These are phyloP conservation scores for Pestalotiopsis sp. DNA, from an alignment of 2,329 filamentous ascomycete species.

Conservation along the genomic window DNA sequence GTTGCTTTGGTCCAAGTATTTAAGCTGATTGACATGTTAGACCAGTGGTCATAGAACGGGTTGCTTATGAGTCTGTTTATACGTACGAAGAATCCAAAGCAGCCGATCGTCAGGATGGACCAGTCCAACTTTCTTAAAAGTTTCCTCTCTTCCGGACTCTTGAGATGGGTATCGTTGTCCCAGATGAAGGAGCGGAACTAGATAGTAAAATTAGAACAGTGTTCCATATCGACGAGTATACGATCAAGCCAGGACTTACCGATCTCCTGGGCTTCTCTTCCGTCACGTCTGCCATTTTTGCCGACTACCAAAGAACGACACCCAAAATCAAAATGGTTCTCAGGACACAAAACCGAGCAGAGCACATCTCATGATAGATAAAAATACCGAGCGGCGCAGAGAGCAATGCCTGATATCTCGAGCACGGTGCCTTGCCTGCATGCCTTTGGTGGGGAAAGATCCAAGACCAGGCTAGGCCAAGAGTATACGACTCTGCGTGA, in stretches of 20 bases:
- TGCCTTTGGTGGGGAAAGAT: background rate
- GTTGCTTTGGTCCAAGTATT: slow-evolving; percentile 30
- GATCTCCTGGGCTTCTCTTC: slow-evolving; percentile 9
- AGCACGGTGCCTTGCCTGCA: background rate
- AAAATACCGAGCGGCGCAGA: background rate
- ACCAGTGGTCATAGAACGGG: too few relatives aligned
- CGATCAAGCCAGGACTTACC: background rate
- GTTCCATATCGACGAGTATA: background rate
- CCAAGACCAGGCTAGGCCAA: background rate
- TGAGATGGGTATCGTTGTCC: slow-evolving; percentile 30
- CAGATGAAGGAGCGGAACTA: slow-evolving; percentile 27
- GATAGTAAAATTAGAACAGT: background rate
- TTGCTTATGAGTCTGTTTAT: background rate
- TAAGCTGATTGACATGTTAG: slow-evolving; percentile 13
- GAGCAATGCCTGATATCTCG: background rate
- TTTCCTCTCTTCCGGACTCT: slow-evolving; percentile 24
- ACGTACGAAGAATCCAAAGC: slow-evolving; percentile 23
- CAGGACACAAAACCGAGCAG: background rate
- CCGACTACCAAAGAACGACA: background rate
- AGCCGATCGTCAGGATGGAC: slow-evolving; percentile 23
- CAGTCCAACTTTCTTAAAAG: slow-evolving; percentile 29
- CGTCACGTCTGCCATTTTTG: slow-evolving; percentile 2
- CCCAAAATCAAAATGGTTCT: background rate
- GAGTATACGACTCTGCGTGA: slow-evolving; percentile 2
- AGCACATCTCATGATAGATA: background rate